Percentiles rank a stretch among this genome's conserved stretches.
phyloP scores from a whole-genome alignment of 2,329 filamentous ascomycete genomes.

The Ophiostoma quercus region DNA sequence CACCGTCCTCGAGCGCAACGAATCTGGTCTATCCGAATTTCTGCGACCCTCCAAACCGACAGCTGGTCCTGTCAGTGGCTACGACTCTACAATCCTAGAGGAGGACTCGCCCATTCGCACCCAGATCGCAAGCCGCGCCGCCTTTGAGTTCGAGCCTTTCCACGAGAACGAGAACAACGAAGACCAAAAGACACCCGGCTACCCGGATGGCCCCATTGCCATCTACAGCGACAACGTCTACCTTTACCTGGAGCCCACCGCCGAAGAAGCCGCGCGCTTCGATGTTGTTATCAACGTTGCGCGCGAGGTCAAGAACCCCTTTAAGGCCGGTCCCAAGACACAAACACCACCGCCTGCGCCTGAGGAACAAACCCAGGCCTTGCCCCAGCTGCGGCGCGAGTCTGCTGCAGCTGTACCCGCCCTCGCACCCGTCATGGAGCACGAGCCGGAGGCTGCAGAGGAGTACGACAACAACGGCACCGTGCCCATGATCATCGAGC shows the following conservation, averaged over 20 bases:
- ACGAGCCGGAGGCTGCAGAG: slow-evolving; percentile 2
- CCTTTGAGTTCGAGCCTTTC: slow-evolving; percentile 55
- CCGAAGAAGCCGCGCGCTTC: slow-evolving; percentile 69
- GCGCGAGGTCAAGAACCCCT: slow-evolving; percentile 70
- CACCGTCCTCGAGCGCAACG: slow-evolving; percentile 54
- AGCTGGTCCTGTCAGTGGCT: slow-evolving; percentile 30
- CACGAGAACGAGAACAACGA: slow-evolving; percentile 67
- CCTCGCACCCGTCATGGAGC: slow-evolving; percentile 40
- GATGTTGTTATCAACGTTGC: slow-evolving; percentile 83
- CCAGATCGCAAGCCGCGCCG: slow-evolving; percentile 56
- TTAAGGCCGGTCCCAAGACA: neutral
- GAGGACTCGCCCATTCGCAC: slow-evolving; percentile 55
- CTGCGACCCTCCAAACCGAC: slow-evolving; percentile 47
- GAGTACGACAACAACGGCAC: neutral
- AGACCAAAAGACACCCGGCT: slow-evolving; percentile 74
- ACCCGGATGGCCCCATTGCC: slow-evolving; percentile 74
- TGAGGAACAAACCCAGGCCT: neutral
- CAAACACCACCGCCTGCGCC: neutral
- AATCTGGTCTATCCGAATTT: slow-evolving; percentile 55
- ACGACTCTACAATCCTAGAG: slow-evolving; percentile 46
- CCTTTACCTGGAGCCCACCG: slow-evolving; percentile 73
- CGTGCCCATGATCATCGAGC: slow-evolving; percentile 52
- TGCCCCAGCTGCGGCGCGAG: slow-evolving; percentile 18
- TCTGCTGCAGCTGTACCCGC: slow-evolving; percentile 14
- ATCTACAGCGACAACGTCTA: slow-evolving; percentile 76